Evolutionary conservation across 176 grass and related monocot species (phyloP).

Genomic region (Poa pratensis): DNA sequence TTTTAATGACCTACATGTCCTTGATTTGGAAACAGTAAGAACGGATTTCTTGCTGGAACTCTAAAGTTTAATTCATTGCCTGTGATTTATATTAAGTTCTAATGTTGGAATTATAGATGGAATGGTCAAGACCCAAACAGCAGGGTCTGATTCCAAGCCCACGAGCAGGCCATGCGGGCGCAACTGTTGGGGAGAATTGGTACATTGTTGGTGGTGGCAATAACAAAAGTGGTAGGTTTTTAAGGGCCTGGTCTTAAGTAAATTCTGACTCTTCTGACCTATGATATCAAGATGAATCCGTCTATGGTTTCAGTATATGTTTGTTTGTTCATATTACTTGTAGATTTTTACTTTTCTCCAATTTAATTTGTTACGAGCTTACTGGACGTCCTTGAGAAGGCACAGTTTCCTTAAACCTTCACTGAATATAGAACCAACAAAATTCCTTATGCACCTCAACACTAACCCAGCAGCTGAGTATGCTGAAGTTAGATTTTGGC

Average conservation of each 20-base stretch:
- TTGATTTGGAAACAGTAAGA: constrained; percentile 92
- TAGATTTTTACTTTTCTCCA: not conserved
- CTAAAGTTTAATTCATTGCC: not conserved
- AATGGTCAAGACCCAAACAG: constrained; percentile 86
- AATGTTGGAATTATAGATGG: constrained; percentile 65
- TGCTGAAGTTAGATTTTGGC: constrained; percentile 6
- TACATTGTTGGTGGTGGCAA: constrained; percentile 97
- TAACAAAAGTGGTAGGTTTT: constrained; percentile 84
- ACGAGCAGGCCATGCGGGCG: constrained; percentile 88
- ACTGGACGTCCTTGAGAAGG: constrained; percentile 16
- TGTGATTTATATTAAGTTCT: constrained; percentile 42
- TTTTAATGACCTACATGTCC: constrained; percentile 96
- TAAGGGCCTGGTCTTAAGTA: constrained; percentile 4
- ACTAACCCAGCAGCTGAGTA: not conserved
- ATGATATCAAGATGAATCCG: not conserved
- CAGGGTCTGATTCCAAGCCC: constrained; percentile 78
- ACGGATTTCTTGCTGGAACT: constrained; percentile 11
- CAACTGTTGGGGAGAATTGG: constrained; percentile 86
- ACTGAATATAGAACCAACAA: not conserved
- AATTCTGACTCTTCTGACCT: constrained; percentile 36
- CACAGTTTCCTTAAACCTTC: constrained; percentile 6
- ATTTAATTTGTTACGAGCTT: not conserved
- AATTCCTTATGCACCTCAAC: constrained; percentile 17
- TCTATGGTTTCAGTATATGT: constrained; percentile 30
- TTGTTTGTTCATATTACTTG: constrained; percentile 7